Percentiles rank a stretch among this genome's conserved stretches.
These are phyloP conservation scores for Trichosporon sp. DNA, from an alignment of 1,284 basidiomycete species.

Conservation along the genomic window DNA sequence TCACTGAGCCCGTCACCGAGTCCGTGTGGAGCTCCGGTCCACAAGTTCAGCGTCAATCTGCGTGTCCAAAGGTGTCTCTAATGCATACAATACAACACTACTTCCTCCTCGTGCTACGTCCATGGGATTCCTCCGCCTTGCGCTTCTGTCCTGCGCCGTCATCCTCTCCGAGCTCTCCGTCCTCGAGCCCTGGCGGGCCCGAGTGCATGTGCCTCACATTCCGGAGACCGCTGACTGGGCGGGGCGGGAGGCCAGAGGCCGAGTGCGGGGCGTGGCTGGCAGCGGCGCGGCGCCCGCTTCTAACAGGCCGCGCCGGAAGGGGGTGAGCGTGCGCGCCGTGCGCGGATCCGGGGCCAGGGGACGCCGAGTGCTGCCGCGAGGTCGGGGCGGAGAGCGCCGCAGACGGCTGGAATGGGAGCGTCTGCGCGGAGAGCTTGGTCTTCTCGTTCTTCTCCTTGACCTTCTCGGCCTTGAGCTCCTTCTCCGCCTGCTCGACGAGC, in stretches of 20 bases:
- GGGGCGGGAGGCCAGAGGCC: not conserved
- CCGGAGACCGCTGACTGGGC: not conserved
- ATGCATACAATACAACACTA: conserved; percentile 7
- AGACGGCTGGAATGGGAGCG: not conserved
- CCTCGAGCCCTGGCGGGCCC: not conserved
- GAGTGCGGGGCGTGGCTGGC: not conserved
- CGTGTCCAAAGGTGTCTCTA: not conserved
- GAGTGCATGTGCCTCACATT: not conserved
- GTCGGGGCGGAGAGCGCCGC: conserved; percentile 4
- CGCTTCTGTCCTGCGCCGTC: not conserved
- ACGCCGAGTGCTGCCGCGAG: not conserved
- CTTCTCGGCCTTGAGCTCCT: conserved; percentile 12
- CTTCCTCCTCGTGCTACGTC: not conserved
- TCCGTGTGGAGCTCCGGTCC: too few relatives aligned
- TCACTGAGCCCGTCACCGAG: too few relatives aligned
- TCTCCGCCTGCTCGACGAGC: conserved; percentile 28
- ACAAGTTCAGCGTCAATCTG: not conserved
- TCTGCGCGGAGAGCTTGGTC: not conserved
- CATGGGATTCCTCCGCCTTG: not conserved
- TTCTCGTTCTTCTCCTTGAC: not conserved
- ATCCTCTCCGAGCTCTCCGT: not conserved
- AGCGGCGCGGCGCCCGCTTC: not conserved
- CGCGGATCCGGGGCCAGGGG: not conserved
- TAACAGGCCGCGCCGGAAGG: not conserved
- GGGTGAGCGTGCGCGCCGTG: not conserved